These are phyloP conservation scores for Gloeopeniophorella convolvens DNA, from an alignment of 768 basidiomycete genomes.

Conservation along the genomic window DNA sequence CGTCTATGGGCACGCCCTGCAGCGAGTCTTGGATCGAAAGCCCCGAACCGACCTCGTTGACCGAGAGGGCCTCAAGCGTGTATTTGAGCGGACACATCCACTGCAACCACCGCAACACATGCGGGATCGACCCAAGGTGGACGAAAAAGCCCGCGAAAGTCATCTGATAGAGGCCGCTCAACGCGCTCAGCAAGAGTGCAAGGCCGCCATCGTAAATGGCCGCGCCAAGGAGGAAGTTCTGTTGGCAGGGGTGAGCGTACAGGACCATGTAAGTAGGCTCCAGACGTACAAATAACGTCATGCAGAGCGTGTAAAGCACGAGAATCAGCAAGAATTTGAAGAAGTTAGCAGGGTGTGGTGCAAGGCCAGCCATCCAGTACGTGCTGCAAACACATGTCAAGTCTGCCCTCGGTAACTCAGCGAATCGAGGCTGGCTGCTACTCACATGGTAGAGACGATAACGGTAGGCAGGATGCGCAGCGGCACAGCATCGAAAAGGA, in stretches of 20 bases:
- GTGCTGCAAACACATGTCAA: constrained; percentile 40
- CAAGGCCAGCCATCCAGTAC: constrained; percentile 96
- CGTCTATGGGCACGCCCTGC: constrained; percentile 72
- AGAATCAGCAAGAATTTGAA: constrained; percentile 95
- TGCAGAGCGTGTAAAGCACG: constrained; percentile 74
- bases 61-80: constrained; percentile 75
- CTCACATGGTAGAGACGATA: constrained; percentile 76
- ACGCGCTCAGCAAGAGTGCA: constrained; percentile 81
- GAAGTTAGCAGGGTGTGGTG: constrained; percentile 69
- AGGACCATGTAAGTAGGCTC: neutral
- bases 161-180: constrained; percentile 74
- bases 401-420: too few species aligned
- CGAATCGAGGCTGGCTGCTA: too few species aligned
- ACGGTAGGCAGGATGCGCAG: constrained; percentile 86
- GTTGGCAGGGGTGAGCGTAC: neutral
- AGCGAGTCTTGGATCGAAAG: constrained; percentile 75
- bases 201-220: constrained; percentile 82
- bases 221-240: constrained; percentile 90
- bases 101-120: constrained; percentile 89
- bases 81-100: constrained; percentile 86
- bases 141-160: constrained; percentile 92
- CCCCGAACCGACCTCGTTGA: constrained; percentile 90
- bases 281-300: constrained; percentile 80
- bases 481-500: constrained; percentile 86
- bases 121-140: constrained; percentile 76